Percentiles rank a stretch among this genome's conserved stretches.
Evolutionary conservation across 2,329 filamentous ascomycete species (phyloP).

Genomic region (Fusarium redolens): DNA sequence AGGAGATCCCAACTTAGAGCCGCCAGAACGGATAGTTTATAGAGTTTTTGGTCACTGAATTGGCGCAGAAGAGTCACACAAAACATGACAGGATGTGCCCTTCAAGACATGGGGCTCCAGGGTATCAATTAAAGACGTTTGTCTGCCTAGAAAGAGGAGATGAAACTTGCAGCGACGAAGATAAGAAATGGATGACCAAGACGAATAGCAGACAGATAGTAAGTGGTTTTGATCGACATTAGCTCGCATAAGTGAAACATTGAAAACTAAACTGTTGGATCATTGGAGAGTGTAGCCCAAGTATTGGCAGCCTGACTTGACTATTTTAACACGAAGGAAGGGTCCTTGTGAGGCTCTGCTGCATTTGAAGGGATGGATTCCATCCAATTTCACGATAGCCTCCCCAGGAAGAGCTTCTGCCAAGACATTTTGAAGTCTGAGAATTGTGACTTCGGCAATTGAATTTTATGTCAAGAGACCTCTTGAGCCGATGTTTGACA

Average conservation of each 20-base stretch:
- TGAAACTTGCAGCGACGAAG: not conserved
- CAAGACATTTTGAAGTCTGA: not conserved
- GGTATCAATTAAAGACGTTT: not conserved
- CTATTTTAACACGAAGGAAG: not conserved
- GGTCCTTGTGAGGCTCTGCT: not conserved
- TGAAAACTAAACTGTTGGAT: not conserved
- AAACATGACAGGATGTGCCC: not conserved
- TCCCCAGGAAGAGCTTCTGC: not conserved
- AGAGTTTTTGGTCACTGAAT: not conserved
- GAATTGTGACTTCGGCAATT: not conserved
- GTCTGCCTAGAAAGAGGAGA: not conserved
- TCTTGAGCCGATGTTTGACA: conserved; percentile 8
- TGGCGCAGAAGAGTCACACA: not conserved
- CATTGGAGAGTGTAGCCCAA: not conserved
- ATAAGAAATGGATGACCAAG: not conserved
- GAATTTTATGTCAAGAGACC: conserved; percentile 21
- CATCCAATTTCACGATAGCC: not conserved
- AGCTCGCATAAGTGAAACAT: not conserved
- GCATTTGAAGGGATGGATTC: not conserved
- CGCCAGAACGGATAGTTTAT: not conserved
- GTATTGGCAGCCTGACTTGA: not conserved
- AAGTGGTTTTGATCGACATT: not conserved
- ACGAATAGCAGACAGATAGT: not conserved
- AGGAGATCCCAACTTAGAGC: not conserved
- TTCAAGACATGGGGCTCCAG: not conserved